Percentiles rank a stretch among this genome's conserved stretches.
Evolutionary conservation across 139 green algal species (phyloP).

Genomic region (Dunaliella primolecta): DNA sequence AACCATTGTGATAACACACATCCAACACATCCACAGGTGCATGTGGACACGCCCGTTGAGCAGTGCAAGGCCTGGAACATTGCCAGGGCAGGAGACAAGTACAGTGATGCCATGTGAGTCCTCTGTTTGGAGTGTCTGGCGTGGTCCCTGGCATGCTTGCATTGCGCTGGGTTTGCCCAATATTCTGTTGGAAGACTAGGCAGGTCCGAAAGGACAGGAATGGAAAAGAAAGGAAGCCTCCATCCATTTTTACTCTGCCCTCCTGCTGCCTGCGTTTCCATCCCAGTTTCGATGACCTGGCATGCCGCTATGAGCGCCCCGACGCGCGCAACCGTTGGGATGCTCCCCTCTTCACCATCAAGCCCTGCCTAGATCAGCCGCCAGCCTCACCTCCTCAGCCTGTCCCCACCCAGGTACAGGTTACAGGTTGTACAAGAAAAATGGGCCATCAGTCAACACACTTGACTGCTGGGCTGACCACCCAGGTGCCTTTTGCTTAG

Average conservation of each 20-base stretch:
- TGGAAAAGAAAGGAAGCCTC: background rate
- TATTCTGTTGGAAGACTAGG: background rate
- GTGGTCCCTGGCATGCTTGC: no score
- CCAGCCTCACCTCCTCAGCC: no score
- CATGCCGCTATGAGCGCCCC: conserved; percentile 79
- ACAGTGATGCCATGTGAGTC: conserved; percentile 43
- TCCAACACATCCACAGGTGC: no score
- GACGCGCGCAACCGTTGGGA: conserved; percentile 89
- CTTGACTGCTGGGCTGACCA: no score
- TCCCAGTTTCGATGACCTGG: conserved; percentile 78
- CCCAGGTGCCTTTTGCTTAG: no score
- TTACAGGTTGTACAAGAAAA: no score
- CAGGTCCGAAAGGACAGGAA: background rate
- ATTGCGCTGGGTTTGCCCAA: background rate
- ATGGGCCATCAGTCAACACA: no score
- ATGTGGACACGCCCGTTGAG: conserved; percentile 64
- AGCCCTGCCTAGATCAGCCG: conserved; percentile 10
- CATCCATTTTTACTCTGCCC: background rate
- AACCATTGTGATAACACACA: no score
- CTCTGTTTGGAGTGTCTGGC: no score
- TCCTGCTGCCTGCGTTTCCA: background rate
- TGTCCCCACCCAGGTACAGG: no score
- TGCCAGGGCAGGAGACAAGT: conserved; percentile 29
- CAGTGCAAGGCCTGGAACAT: conserved; percentile 70
- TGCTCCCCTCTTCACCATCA: conserved; percentile 71